Percentiles rank a stretch among this genome's conserved stretches.
Conservation (phyloP, 768 basidiomycete species). For the Kwoniella sp. region DNA sequence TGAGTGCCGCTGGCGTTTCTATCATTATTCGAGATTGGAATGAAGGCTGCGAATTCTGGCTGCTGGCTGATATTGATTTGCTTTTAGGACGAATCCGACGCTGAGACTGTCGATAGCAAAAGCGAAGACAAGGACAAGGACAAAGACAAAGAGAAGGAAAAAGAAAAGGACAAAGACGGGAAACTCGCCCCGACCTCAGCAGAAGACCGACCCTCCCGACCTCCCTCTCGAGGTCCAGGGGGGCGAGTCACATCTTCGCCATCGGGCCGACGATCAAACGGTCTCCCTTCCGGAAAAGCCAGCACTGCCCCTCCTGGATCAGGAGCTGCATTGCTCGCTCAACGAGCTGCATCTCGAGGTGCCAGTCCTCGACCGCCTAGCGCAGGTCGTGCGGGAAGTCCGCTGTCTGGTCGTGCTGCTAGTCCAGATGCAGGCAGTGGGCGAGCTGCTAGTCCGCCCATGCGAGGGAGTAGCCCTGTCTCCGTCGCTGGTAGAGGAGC, state of each 20-base stretch:
- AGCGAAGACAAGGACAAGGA: conserved; percentile 2
- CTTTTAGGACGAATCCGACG: conserved; percentile 31
- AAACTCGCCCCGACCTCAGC: conserved; percentile 6
- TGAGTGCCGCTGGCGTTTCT: conserved; percentile 12
- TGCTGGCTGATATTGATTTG: background rate
- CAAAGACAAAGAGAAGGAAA: conserved; percentile 27
- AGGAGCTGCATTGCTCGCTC: conserved; percentile 41
- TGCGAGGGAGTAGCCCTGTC: conserved; percentile 22
- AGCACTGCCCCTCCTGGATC: conserved; percentile 46
- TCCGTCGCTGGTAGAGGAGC: conserved; percentile 14
- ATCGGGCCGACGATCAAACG: conserved; percentile 20
- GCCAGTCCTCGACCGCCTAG: conserved; percentile 33
- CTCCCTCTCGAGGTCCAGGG: conserved; percentile 32
- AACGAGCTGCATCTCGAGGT: conserved; percentile 38
- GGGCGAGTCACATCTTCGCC: conserved; percentile 35
- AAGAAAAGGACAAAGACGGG: conserved; percentile 28
- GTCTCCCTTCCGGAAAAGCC: conserved; percentile 32
- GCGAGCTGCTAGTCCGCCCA: conserved; percentile 26
- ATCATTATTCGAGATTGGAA: no score
- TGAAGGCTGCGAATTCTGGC: background rate
- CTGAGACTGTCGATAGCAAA: conserved; percentile 24
- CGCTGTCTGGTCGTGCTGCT: conserved; percentile 20
- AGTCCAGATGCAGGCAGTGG: conserved; percentile 17
- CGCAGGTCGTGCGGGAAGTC: conserved; percentile 29
- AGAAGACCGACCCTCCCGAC: conserved; percentile 21